These are phyloP conservation scores for Guillardia theta DNA, from an alignment of 78 protist species.

Conservation along the genomic window DNA sequence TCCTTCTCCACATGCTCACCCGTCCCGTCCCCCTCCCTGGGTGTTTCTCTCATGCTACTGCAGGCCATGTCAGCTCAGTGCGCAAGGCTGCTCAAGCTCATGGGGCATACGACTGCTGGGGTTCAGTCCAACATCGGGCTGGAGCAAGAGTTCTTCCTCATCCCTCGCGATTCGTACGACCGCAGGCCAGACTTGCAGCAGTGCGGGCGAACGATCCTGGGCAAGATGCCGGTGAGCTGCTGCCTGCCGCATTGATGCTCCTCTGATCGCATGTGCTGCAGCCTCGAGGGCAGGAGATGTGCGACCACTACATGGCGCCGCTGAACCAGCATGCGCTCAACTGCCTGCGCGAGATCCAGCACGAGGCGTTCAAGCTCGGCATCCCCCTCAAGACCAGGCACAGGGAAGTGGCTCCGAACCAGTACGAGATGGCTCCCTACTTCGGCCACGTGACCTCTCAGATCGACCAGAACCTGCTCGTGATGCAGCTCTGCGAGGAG, in stretches of 20 bases:
- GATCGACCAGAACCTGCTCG: slow-evolving; percentile 85
- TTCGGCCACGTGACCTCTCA: slow-evolving; percentile 68
- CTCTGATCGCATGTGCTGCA: neutral
- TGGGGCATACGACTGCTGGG: neutral
- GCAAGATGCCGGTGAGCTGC: slow-evolving; percentile 79
- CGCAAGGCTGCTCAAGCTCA: neutral
- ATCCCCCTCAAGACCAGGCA: slow-evolving; percentile 84
- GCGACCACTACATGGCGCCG: slow-evolving; percentile 88
- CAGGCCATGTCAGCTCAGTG: neutral
- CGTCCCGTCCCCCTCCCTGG: too few species aligned
- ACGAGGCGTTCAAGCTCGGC: slow-evolving; percentile 78
- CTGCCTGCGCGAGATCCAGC: slow-evolving; percentile 73
- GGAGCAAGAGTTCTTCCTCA: slow-evolving; percentile 90
- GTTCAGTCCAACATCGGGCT: slow-evolving; percentile 58
- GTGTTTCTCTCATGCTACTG: too few species aligned
- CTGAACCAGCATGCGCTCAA: slow-evolving; percentile 66
- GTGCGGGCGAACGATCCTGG: slow-evolving; percentile 67
- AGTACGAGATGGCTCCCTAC: slow-evolving; percentile 89
- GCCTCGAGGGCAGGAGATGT: slow-evolving; percentile 85
- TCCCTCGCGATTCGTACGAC: slow-evolving; percentile 73
- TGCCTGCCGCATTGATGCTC: slow-evolving; percentile 86
- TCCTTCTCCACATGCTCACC: too few species aligned
- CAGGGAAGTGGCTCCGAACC: slow-evolving; percentile 94
- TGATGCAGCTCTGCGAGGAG: slow-evolving; percentile 76
- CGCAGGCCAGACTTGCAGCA: slow-evolving; percentile 80